These are phyloP conservation scores for Pueraria montana DNA, from an alignment of 306 rosid species.

Conservation along the genomic window DNA sequence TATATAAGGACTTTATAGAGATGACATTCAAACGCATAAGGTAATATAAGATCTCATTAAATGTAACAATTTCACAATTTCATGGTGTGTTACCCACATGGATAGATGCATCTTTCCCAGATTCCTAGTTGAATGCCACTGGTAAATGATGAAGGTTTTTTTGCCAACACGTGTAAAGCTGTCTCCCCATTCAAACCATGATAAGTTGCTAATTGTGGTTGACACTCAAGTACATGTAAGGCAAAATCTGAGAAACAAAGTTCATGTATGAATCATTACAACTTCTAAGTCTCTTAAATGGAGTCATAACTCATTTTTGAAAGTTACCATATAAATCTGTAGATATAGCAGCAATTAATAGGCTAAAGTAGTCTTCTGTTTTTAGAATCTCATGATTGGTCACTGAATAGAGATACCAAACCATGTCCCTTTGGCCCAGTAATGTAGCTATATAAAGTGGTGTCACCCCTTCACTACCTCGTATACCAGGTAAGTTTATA, in stretches of 20 bases:
- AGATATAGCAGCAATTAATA: constrained; percentile 24
- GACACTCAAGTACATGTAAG: constrained; percentile 12
- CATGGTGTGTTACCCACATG: constrained; percentile 26
- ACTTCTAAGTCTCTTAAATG: not conserved
- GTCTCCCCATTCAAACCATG: constrained; percentile 41
- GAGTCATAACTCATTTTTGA: not conserved
- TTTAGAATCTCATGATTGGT: constrained; percentile 18
- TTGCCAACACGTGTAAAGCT: constrained; percentile 32
- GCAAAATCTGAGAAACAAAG: constrained; percentile 40
- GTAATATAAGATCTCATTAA: not conserved
- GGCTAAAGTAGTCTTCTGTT: constrained; percentile 31
- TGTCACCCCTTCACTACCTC: constrained; percentile 40
- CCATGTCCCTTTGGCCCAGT: constrained; percentile 36
- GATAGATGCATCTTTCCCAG: constrained; percentile 42
- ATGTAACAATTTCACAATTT: constrained; percentile 1
- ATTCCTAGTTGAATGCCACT: constrained; percentile 39
- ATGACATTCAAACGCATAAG: constrained; percentile 2
- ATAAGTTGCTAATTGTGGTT: constrained; percentile 27
- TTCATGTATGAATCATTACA: not conserved
- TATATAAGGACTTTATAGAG: not conserved
- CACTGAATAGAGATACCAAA: constrained; percentile 36
- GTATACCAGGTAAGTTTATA: constrained; percentile 12
- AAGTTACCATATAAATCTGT: constrained; percentile 25
- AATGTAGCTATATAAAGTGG: constrained; percentile 35
- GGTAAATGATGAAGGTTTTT: constrained; percentile 33